These are phyloP conservation scores for Hypericum androsaemum DNA, from an alignment of 345 rosid genomes.

Conservation along the genomic window DNA sequence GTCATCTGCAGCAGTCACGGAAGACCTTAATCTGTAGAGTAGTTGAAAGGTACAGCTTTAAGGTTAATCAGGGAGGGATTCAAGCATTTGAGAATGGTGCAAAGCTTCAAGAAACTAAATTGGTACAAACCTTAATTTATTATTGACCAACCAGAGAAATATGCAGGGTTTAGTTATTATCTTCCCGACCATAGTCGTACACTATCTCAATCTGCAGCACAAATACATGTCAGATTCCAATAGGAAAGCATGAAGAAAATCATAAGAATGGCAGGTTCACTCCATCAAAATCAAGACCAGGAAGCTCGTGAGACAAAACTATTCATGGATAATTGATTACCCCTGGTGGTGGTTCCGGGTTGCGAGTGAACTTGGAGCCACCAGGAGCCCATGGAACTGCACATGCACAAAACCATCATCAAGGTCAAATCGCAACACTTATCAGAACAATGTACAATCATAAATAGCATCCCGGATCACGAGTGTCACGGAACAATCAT, in stretches of 20 bases:
- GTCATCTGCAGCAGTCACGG: conserved; percentile 12
- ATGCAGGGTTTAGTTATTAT: conserved; percentile 36
- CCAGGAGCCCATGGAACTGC: conserved; percentile 99
- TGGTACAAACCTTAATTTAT: not conserved
- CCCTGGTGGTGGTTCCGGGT: conserved; percentile 93
- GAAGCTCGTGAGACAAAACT: too few relatives aligned
- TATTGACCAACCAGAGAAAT: not conserved
- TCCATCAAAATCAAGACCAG: too few relatives aligned
- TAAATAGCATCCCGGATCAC: too few relatives aligned
- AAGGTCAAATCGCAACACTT: conserved; percentile 1
- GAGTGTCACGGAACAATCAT: too few relatives aligned
- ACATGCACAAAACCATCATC: conserved; percentile 15
- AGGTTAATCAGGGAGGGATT: not conserved
- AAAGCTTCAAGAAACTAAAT: conserved; percentile 2
- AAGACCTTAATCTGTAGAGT: conserved; percentile 18
- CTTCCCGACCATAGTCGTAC: conserved; percentile 82
- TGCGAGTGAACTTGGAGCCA: conserved; percentile 84
- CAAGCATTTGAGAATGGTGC: not conserved
- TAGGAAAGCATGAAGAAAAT: not conserved
- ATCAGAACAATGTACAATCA: too few relatives aligned
- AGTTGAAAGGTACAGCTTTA: not conserved
- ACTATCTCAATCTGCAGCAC: conserved; percentile 78
- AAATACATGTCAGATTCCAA: conserved; percentile 8
- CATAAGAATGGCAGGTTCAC: not conserved
- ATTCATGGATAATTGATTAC: conserved; percentile 27